Percentiles rank a stretch among this genome's conserved stretches.
Conservation (phyloP, 164 flowering plant species). For the Hamamelis virginiana region DNA sequence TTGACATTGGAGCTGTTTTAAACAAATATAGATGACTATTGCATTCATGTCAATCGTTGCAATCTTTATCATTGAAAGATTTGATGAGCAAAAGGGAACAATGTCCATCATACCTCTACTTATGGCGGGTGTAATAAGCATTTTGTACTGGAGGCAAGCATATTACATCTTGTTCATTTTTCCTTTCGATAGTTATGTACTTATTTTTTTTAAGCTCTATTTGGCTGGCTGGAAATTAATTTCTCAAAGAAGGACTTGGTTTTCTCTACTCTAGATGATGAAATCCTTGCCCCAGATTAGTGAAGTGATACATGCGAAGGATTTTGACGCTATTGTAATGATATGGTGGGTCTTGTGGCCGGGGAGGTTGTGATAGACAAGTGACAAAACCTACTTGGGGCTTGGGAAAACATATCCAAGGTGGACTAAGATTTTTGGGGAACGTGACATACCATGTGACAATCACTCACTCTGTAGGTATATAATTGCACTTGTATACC, state of each 20-base stretch:
- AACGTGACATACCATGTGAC: no score
- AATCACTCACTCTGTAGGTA: conserved; percentile 45
- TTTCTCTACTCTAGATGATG: background rate
- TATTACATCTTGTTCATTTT: background rate
- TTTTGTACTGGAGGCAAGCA: conserved; percentile 87
- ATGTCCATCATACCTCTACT: conserved; percentile 67
- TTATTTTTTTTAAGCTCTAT: background rate
- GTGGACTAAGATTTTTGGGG: conserved; percentile 67
- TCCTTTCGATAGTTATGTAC: no score
- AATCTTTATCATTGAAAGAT: conserved; percentile 82
- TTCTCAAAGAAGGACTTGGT: conserved; percentile 2
- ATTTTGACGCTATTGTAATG: no score
- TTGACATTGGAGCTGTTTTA: conserved; percentile 6
- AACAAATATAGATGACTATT: conserved; percentile 67
- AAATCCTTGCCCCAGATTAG: background rate
- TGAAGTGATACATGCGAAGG: no score
- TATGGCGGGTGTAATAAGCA: conserved; percentile 74
- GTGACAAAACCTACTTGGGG: background rate
- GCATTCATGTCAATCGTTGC: conserved; percentile 87
- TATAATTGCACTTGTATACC: no score
- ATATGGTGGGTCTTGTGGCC: no score
- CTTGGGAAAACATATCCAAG: conserved; percentile 39
- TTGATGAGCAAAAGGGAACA: conserved; percentile 71
- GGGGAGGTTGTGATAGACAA: no score
- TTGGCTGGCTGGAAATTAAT: no score